Evolutionary conservation across 345 rosid species (phyloP), one percentile per base, ranked within the genome.

Genomic region (Corchorus capsularis): DNA sequence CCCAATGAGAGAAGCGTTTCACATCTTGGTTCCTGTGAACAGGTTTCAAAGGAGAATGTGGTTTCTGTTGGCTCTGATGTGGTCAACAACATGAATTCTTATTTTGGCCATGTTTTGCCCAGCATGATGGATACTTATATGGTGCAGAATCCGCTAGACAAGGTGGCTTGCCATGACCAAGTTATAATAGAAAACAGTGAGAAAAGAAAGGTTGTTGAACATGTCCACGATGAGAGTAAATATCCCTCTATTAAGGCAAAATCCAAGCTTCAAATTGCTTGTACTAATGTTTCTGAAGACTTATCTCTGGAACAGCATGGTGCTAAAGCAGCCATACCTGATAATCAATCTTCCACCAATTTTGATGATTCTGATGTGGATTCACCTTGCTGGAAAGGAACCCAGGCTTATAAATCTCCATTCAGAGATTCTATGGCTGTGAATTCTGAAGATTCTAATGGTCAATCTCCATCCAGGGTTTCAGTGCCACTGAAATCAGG

Each of bases 301-400:
- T 78, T 72, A n/a, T 71, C 76, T 63, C n/a, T 73, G 74, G 75
- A 82, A 66, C 4, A 47, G 15, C 74, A 69, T 55, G 79, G 65
- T 78, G 69, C 73, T 45, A 67, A 71, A 66, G 81, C 81, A 35
- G 52, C 64, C 32, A 63, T 56, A 52, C 32, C 49, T 64, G 57
- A 75, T 76, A 82, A 78, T 63, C 65, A 67, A 62, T 72, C 83
- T 46, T 77, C 71, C 47, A 35, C 47, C 41, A 54, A 27, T 4
- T 45, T 67, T 52, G 84, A 78, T 49, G 89, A 87, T 68, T 80
- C 85, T 64, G 94, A 89, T 68, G 80, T 86, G 71, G 96, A 91
- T 82, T 83, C 90, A 71, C 92, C 96, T 57, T 89, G 93, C 79
- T 91, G 92, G 93, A 82, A 63, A 80, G 92, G 96, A 77, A 82